These are phyloP conservation scores for Saccharum hybrid DNA, from an alignment of 202 grass and related monocot species.

Conservation along the genomic window DNA sequence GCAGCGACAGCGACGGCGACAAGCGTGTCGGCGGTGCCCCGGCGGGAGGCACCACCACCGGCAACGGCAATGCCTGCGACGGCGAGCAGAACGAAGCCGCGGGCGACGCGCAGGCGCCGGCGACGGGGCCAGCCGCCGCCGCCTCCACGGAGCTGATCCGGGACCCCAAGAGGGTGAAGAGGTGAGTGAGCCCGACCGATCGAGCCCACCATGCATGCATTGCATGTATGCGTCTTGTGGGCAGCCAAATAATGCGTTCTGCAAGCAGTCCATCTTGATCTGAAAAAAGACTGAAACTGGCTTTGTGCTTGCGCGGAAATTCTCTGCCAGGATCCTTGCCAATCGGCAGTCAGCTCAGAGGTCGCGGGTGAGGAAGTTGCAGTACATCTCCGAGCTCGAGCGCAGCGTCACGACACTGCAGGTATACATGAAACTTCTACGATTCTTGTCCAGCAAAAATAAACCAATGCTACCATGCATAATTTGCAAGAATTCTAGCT, in stretches of 20 bases:
- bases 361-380: slow-evolving; percentile 82
- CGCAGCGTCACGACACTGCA: slow-evolving; percentile 73
- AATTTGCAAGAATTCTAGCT: not conserved
- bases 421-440: slow-evolving; percentile 33
- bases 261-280: not conserved
- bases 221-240: not conserved
- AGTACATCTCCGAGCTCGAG: slow-evolving; percentile 88
- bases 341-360: slow-evolving; percentile 82
- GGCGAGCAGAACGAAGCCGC: slow-evolving; percentile 23
- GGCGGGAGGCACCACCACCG: not conserved
- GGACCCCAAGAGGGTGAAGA: slow-evolving; percentile 94
- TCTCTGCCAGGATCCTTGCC: slow-evolving; percentile 55
- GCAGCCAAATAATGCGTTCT: not conserved
- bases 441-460: not conserved
- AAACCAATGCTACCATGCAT: not conserved
- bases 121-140: slow-evolving; percentile 18
- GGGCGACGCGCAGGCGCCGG: not conserved
- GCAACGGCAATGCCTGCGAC: slow-evolving; percentile 4
- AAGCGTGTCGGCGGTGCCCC: slow-evolving; percentile 35
- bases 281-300: not conserved
- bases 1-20: slow-evolving; percentile 49
- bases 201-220: not conserved
- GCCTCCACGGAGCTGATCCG: slow-evolving; percentile 46
- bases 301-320: not conserved
- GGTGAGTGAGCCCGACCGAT: slow-evolving; percentile 41